Percentiles rank a stretch among this genome's conserved stretches.
Evolutionary conservation across 2,329 filamentous ascomycete genomes (phyloP).

Genomic region (Phaeosphaeriaceae sp.): DNA sequence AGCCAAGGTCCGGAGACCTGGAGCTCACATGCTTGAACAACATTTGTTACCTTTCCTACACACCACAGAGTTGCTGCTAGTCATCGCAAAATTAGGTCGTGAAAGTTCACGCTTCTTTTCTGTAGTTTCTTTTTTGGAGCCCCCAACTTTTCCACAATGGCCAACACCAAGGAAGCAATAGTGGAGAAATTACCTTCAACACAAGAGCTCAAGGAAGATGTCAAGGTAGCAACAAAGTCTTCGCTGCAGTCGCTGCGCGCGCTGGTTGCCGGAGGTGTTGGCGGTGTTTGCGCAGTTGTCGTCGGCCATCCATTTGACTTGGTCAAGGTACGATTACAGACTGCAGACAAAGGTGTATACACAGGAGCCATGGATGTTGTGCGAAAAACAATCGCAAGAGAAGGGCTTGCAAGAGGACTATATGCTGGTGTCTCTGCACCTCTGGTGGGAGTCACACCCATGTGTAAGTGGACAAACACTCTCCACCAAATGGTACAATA

Average conservation of each 20-base stretch:
- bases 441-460: conserved; percentile 93
- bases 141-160: conserved; percentile 19
- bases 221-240: conserved; percentile 57
- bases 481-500: background rate
- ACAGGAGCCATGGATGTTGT: conserved; percentile 90
- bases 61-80: conserved; percentile 8
- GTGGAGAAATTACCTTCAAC: conserved; percentile 41
- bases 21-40: conserved; percentile 36
- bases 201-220: conserved; percentile 60
- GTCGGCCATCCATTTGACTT: conserved; percentile 96
- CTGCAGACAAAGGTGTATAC: conserved; percentile 92
- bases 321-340: conserved; percentile 97
- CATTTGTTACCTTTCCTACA: conserved; percentile 18
- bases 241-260: conserved; percentile 75
- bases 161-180: conserved; percentile 29
- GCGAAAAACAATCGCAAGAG: conserved; percentile 81
- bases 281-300: conserved; percentile 90
- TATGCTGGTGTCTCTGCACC: conserved; percentile 98
- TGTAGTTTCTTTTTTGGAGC: background rate
- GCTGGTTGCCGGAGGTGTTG: conserved; percentile 87
- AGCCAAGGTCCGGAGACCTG: conserved; percentile 35
- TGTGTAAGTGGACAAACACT: conserved; percentile 75
- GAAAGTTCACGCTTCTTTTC: background rate
- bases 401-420: conserved; percentile 78
- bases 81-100: conserved; percentile 1